These are phyloP conservation scores for Phaeosphaeriaceae sp. DNA, from an alignment of 2,329 filamentous ascomycete species.

Conservation along the genomic window DNA sequence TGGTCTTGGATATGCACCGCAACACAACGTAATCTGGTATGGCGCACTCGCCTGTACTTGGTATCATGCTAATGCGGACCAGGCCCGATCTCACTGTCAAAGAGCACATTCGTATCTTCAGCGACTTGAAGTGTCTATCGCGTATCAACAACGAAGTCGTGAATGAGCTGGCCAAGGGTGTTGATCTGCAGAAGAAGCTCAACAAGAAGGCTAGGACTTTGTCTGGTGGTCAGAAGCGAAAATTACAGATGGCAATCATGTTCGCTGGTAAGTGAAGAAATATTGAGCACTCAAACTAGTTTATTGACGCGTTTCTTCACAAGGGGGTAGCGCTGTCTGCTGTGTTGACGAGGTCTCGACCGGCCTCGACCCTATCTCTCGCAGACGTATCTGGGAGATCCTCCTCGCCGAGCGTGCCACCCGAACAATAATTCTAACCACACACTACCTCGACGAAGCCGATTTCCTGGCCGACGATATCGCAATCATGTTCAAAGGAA, in stretches of 20 bases:
- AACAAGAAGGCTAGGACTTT: conserved; percentile 74
- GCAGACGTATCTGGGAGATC: conserved; percentile 92
- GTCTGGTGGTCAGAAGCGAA: conserved; percentile 88
- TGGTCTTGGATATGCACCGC: conserved; percentile 35
- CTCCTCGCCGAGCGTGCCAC: conserved; percentile 79
- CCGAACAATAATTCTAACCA: conserved; percentile 84
- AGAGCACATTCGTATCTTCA: conserved; percentile 39
- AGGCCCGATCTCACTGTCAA: conserved; percentile 36
- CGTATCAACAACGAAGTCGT: conserved; percentile 58
- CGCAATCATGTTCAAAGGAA: conserved; percentile 64
- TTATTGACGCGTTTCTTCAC: background rate
- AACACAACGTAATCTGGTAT: conserved; percentile 33
- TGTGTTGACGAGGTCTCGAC: conserved; percentile 89
- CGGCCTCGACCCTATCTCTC: conserved; percentile 82
- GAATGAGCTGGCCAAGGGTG: conserved; percentile 52
- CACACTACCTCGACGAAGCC: conserved; percentile 64
- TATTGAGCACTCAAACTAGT: background rate
- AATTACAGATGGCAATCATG: conserved; percentile 91
- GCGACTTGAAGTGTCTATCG: conserved; percentile 31
- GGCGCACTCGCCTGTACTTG: conserved; percentile 1
- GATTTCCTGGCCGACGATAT: conserved; percentile 7
- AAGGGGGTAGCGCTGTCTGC: conserved; percentile 80
- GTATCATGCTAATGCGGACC: conserved; percentile 39
- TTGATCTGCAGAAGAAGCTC: conserved; percentile 78
- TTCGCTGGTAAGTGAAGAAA: conserved; percentile 60